Evolutionary conservation across 1,284 basidiomycete genomes (phyloP).

Genomic region (Microbotryum scabiosae): DNA sequence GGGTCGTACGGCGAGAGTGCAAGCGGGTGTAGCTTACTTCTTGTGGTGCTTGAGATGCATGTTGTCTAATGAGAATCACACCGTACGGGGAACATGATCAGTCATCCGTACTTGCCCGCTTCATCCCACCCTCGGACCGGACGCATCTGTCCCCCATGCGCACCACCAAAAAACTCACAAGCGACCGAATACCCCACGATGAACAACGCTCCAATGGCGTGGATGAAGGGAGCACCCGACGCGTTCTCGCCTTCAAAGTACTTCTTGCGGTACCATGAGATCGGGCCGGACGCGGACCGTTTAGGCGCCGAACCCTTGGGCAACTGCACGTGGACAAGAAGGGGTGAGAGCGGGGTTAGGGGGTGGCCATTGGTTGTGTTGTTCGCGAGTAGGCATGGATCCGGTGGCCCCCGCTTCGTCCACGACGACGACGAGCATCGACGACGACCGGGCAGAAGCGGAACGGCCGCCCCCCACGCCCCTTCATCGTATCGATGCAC

Average conservation of each 20-base stretch:
- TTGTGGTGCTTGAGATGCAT: constrained; percentile 37
- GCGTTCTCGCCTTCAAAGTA: constrained; percentile 37
- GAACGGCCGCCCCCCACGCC: neutral
- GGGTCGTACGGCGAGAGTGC: no score
- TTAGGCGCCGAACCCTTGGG: constrained; percentile 35
- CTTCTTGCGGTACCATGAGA: constrained; percentile 34
- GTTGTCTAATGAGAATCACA: constrained; percentile 18
- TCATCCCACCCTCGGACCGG: neutral
- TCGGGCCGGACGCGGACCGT: constrained; percentile 29
- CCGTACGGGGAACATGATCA: neutral
- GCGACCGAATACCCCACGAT: constrained; percentile 36
- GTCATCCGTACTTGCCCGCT: neutral
- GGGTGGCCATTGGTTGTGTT: neutral
- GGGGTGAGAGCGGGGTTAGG: neutral
- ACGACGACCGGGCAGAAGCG: neutral
- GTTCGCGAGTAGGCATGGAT: neutral
- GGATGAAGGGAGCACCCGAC: constrained; percentile 36
- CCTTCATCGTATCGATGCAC: no score
- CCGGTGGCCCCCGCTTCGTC: neutral
- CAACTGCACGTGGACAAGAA: constrained; percentile 23
- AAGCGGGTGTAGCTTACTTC: constrained; percentile 12
- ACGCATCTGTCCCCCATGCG: no score
- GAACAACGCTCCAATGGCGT: constrained; percentile 35
- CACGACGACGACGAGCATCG: neutral
- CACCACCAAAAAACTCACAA: constrained; percentile 8